Evolutionary conservation across 2,329 filamentous ascomycete genomes (phyloP).

Genomic region (Paecilomyces formosus): DNA sequence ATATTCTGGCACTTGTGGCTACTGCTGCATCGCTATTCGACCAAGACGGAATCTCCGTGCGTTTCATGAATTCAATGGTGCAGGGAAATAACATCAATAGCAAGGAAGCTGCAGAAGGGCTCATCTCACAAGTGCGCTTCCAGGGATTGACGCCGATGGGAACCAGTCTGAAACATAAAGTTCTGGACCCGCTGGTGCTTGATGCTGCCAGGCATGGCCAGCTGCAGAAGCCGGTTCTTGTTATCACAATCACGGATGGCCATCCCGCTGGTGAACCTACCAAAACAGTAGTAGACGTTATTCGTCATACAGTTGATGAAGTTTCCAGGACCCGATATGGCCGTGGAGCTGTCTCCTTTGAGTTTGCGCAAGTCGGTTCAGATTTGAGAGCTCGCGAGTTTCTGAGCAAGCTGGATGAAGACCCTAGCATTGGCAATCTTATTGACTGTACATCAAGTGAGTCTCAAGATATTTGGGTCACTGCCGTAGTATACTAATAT

Average conservation of each 20-base stretch:
- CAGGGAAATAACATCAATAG: conserved; percentile 49
- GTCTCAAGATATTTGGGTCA: conserved; percentile 16
- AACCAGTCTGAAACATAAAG: conserved; percentile 54
- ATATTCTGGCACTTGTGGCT: conserved; percentile 57
- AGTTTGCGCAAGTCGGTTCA: conserved; percentile 63
- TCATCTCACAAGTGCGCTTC: conserved; percentile 54
- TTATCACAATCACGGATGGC: conserved; percentile 61
- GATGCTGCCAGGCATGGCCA: conserved; percentile 44
- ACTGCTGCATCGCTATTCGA: conserved; percentile 63
- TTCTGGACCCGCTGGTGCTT: conserved; percentile 55
- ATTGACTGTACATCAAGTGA: conserved; percentile 63
- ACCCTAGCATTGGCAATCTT: conserved; percentile 53
- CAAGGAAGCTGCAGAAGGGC: conserved; percentile 50
- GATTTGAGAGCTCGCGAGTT: conserved; percentile 59
- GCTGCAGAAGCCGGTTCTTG: conserved; percentile 56
- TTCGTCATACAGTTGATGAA: conserved; percentile 48
- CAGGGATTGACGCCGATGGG: conserved; percentile 62
- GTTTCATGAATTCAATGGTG: conserved; percentile 60
- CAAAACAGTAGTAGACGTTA: conserved; percentile 50
- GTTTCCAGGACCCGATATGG: conserved; percentile 47
- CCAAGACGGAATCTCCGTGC: conserved; percentile 58
- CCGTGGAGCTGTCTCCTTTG: conserved; percentile 54
- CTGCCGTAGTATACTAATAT: neutral
- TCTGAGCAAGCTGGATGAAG: conserved; percentile 56
- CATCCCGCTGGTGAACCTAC: conserved; percentile 57